Conservation (phyloP, 2,329 filamentous ascomycete genomes). For the Cladophialophora carrionii region DNA sequence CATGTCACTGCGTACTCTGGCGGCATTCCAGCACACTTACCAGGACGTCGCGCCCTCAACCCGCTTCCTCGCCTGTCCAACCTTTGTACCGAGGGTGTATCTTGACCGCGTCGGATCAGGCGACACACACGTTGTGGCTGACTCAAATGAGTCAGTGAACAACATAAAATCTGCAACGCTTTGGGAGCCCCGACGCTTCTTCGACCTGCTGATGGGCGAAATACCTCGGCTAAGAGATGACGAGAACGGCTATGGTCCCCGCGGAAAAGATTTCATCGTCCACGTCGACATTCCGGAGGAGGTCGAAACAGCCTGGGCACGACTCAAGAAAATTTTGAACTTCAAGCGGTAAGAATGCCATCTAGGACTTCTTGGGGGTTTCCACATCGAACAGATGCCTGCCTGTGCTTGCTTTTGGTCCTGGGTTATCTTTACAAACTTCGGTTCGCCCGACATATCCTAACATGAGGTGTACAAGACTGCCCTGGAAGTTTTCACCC, state of each 20-base stretch:
- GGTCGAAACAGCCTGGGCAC: conserved; percentile 45
- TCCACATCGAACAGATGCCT: background rate
- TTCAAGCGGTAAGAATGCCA: conserved; percentile 20
- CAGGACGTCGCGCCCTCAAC: conserved; percentile 34
- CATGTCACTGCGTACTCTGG: conserved; percentile 50
- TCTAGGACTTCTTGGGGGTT: background rate
- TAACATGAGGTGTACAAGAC: background rate
- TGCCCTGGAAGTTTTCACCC: background rate
- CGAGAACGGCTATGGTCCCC: conserved; percentile 50
- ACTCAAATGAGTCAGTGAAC: background rate
- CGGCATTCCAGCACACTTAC: conserved; percentile 49
- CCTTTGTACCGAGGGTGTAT: conserved; percentile 40
- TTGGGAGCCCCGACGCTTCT: conserved; percentile 48
- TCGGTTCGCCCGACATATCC: background rate
- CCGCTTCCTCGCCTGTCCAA: conserved; percentile 42
- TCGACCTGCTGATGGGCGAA: conserved; percentile 51
- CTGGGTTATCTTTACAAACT: background rate
- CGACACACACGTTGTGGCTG: background rate
- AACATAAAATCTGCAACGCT: conserved; percentile 36
- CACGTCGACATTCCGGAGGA: conserved; percentile 50
- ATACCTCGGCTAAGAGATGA: conserved; percentile 51
- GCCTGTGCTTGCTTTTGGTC: background rate
- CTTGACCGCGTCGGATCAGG: background rate
- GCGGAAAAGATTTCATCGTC: conserved; percentile 49
- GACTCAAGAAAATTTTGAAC: conserved; percentile 19